Evolutionary conservation across 2,329 filamentous ascomycete species (phyloP).

Genomic region (Penicillium sp.): DNA sequence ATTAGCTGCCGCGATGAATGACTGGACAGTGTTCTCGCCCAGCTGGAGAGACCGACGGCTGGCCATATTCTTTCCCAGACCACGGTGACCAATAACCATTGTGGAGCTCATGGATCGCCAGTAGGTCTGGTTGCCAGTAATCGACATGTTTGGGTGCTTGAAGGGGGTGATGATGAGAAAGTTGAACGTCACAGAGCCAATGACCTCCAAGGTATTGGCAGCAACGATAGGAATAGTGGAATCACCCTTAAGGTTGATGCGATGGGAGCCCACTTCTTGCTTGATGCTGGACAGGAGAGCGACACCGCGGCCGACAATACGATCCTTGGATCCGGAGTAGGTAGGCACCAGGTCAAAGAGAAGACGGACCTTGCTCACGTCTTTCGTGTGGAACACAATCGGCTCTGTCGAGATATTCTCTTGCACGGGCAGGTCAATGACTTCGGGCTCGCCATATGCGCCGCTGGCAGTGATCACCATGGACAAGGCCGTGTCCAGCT

Average conservation of each 20-base stretch:
- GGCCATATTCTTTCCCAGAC: slow-evolving; percentile 86
- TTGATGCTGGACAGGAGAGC: slow-evolving; percentile 85
- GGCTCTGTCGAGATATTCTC: slow-evolving; percentile 93
- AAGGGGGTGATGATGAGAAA: slow-evolving; percentile 95
- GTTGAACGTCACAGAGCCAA: slow-evolving; percentile 95
- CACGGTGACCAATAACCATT: slow-evolving; percentile 74
- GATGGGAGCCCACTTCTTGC: slow-evolving; percentile 76
- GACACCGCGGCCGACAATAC: slow-evolving; percentile 83
- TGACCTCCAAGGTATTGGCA: slow-evolving; percentile 79
- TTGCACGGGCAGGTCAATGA: slow-evolving; percentile 89
- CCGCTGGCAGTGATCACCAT: slow-evolving; percentile 85
- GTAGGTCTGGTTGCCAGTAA: slow-evolving; percentile 88
- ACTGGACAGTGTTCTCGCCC: slow-evolving; percentile 92
- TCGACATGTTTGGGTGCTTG: slow-evolving; percentile 87
- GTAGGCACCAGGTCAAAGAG: slow-evolving; percentile 95
- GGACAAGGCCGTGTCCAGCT: slow-evolving; percentile 91
- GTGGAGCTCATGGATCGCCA: slow-evolving; percentile 92
- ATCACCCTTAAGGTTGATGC: slow-evolving; percentile 91
- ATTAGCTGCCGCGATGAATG: slow-evolving; percentile 95
- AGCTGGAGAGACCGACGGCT: slow-evolving; percentile 86
- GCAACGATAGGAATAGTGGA: slow-evolving; percentile 89
- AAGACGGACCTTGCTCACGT: slow-evolving; percentile 80
- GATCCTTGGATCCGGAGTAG: slow-evolving; percentile 79
- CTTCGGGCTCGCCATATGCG: slow-evolving; percentile 81
- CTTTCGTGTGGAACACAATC: slow-evolving; percentile 80